These are phyloP conservation scores for Coniochaeta sp. DNA, from an alignment of 2,329 filamentous ascomycete genomes.

Conservation along the genomic window DNA sequence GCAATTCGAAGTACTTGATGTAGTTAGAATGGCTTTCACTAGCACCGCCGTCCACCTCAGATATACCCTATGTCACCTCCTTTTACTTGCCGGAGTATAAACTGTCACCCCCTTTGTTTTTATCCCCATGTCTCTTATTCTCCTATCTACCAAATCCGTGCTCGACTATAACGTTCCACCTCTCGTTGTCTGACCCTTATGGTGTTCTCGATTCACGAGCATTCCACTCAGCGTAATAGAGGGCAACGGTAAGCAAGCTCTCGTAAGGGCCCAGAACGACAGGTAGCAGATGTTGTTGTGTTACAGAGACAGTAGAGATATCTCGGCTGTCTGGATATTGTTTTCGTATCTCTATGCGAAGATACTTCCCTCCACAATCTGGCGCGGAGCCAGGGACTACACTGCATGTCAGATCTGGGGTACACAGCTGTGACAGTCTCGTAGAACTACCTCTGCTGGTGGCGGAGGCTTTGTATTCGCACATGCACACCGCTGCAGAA, in stretches of 20 bases:
- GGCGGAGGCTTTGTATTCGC: not conserved
- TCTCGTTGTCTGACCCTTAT: too few species aligned
- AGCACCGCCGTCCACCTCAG: too few species aligned
- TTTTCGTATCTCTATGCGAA: not conserved
- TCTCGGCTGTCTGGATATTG: not conserved
- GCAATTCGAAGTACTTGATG: too few species aligned
- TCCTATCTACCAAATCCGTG: too few species aligned
- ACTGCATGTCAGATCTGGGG: not conserved
- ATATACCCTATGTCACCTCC: too few species aligned
- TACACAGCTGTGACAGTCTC: not conserved
- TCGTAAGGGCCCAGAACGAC: not conserved
- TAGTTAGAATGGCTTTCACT: too few species aligned
- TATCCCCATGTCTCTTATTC: too few species aligned
- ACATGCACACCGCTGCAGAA: not conserved
- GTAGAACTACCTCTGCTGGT: not conserved
- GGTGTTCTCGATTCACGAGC: too few species aligned
- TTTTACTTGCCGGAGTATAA: too few species aligned
- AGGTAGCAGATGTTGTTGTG: not conserved
- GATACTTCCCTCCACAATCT: not conserved
- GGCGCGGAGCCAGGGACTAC: not conserved
- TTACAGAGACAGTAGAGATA: not conserved
- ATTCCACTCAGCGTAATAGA: too few species aligned
- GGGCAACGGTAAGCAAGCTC: not conserved
- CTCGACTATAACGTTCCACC: too few species aligned
- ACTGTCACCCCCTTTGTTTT: too few species aligned